Conservation (phyloP, 768 basidiomycete species). For the Filobasidium floriforme region DNA sequence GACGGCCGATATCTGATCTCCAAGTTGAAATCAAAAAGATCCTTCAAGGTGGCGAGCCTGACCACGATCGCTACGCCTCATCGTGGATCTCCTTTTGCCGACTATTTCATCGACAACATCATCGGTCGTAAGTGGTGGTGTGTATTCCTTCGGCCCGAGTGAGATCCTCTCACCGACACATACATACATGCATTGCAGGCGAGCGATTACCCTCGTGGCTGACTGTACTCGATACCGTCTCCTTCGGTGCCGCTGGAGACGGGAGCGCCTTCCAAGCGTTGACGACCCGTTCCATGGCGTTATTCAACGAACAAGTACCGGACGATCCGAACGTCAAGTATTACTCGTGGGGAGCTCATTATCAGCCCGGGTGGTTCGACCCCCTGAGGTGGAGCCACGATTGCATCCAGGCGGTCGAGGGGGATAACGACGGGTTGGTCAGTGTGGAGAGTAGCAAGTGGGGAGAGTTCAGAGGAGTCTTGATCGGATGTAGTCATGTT, state of each 20-base stretch:
- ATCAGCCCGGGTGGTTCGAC: constrained; percentile 81
- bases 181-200: constrained; percentile 15
- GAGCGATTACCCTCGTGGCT: constrained; percentile 48
- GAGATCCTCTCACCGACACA: neutral
- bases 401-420: constrained; percentile 80
- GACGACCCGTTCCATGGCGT: constrained; percentile 72
- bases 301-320: constrained; percentile 79
- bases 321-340: constrained; percentile 73
- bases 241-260: constrained; percentile 88
- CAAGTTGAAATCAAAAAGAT: constrained; percentile 64
- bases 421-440: constrained; percentile 90
- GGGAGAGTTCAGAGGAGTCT: constrained; percentile 93
- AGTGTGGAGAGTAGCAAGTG: constrained; percentile 78
- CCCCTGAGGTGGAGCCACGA: constrained; percentile 56
- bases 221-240: constrained; percentile 57
- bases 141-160: neutral
- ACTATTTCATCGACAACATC: constrained; percentile 53
- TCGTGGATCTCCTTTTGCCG: constrained; percentile 84
- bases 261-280: constrained; percentile 87
- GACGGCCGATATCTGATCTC: constrained; percentile 86
- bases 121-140: constrained; percentile 38
- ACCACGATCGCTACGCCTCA: constrained; percentile 96
- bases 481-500: constrained; percentile 81
- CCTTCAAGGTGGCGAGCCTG: constrained; percentile 73
- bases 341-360: constrained; percentile 90